Conservation (phyloP, 192 early-diverging fungal species). For the Rhizoclosmatium globosum region DNA sequence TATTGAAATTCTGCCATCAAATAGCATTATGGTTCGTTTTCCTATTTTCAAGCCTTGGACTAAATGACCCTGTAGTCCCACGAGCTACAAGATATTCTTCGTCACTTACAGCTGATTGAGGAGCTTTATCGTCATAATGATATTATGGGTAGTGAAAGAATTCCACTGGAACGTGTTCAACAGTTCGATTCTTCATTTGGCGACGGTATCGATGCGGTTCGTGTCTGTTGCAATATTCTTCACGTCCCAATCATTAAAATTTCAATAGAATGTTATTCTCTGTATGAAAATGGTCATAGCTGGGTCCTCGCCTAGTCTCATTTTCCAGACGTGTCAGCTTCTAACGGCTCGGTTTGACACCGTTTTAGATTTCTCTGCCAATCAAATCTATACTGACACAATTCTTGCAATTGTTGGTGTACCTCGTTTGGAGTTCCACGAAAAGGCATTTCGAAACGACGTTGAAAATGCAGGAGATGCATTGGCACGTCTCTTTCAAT, state of each 20-base stretch:
- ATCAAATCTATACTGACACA: slow-evolving; percentile 39
- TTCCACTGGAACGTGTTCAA: slow-evolving; percentile 45
- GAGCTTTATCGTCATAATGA: slow-evolving; percentile 25
- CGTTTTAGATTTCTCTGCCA: slow-evolving; percentile 11
- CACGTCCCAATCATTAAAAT: too few relatives aligned
- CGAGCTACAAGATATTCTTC: background rate
- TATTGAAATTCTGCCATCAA: background rate
- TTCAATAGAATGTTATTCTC: slow-evolving; percentile 21
- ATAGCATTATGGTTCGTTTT: background rate
- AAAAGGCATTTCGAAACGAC: slow-evolving; percentile 42
- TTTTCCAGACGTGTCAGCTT: slow-evolving; percentile 36
- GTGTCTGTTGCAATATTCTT: too few relatives aligned
- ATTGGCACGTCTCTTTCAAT: slow-evolving; percentile 39
- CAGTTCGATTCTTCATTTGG: slow-evolving; percentile 49
- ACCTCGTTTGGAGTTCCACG: slow-evolving; percentile 5
- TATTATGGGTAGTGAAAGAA: background rate
- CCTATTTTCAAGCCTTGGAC: background rate
- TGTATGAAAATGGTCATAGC: slow-evolving; percentile 56
- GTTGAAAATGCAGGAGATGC: slow-evolving; percentile 48
- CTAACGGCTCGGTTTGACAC: slow-evolving; percentile 9
- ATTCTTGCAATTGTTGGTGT: slow-evolving; percentile 35
- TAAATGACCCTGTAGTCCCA: background rate
- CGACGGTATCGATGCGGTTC: background rate
- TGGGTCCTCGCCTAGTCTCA: slow-evolving; percentile 40
- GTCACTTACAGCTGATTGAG: slow-evolving; percentile 40